Evolutionary conservation across 306 rosid genomes (phyloP).

Genomic region (Acacia crassicarpa): DNA sequence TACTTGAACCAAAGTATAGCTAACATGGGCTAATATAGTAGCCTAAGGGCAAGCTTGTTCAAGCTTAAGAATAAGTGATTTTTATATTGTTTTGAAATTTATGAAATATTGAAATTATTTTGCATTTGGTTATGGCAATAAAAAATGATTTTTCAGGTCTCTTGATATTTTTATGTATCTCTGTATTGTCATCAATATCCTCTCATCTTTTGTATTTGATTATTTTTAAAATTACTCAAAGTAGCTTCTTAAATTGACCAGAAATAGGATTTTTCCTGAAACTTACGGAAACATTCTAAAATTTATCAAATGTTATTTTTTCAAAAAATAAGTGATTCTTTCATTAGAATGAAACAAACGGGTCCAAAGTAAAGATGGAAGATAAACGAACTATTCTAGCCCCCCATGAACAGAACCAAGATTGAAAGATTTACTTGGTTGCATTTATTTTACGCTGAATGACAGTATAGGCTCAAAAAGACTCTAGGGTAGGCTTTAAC

Average conservation of each 20-base stretch:
- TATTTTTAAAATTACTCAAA: not conserved
- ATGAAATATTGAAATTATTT: too few species aligned
- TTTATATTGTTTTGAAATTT: not conserved
- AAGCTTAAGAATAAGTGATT: not conserved
- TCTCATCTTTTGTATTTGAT: not conserved
- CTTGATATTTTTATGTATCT: not conserved
- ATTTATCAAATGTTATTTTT: not conserved
- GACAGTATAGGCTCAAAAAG: not conserved
- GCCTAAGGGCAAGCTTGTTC: not conserved
- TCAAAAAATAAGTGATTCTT: not conserved
- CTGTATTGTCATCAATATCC: not conserved
- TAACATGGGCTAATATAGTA: not conserved
- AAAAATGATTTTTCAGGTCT: not conserved
- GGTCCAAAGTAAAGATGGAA: not conserved
- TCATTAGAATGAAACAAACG: not conserved
- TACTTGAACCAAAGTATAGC: not conserved
- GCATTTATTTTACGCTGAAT: not conserved
- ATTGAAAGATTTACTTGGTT: not conserved
- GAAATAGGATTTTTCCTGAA: not conserved
- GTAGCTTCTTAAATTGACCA: not conserved
- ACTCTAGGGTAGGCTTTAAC: too few species aligned
- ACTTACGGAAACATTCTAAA: not conserved
- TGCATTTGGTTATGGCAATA: too few species aligned
- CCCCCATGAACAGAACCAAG: not conserved
- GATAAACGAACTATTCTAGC: not conserved